These are phyloP conservation scores for Mycena kentingensis DNA, from an alignment of 768 basidiomycete genomes.

Conservation along the genomic window DNA sequence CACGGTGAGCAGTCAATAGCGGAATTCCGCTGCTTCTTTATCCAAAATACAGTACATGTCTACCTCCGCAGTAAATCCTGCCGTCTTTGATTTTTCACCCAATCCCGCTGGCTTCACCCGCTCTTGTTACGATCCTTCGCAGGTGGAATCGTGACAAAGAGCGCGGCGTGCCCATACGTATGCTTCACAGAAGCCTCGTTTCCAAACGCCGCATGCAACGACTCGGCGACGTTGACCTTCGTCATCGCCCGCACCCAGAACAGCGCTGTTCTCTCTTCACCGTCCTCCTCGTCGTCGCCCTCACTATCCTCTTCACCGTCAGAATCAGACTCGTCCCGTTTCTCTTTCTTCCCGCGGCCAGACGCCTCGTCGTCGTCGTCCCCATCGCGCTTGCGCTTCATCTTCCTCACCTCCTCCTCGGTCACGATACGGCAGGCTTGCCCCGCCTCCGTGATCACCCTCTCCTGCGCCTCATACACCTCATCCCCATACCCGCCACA, in stretches of 20 bases:
- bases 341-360: background rate
- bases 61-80: too few relatives aligned
- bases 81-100: too few relatives aligned
- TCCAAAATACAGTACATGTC: too few relatives aligned
- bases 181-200: constrained; percentile 20
- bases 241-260: constrained; percentile 13
- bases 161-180: constrained; percentile 22
- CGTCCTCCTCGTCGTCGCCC: constrained; percentile 10
- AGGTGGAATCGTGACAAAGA: too few relatives aligned
- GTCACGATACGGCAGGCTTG: background rate
- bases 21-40: too few relatives aligned
- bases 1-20: too few relatives aligned
- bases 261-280: constrained; percentile 3
- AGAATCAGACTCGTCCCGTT: background rate
- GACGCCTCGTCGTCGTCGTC: background rate
- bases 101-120: too few relatives aligned
- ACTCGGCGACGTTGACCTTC: constrained; percentile 6
- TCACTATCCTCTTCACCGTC: constrained; percentile 10
- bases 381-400: background rate
- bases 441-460: background rate
- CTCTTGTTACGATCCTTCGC: too few relatives aligned
- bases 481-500: background rate
- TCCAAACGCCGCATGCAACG: constrained; percentile 20
- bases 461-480: background rate
- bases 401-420: background rate